Conservation (phyloP, 2,329 filamentous ascomycete genomes). For the Plenodomus lindquistii region DNA sequence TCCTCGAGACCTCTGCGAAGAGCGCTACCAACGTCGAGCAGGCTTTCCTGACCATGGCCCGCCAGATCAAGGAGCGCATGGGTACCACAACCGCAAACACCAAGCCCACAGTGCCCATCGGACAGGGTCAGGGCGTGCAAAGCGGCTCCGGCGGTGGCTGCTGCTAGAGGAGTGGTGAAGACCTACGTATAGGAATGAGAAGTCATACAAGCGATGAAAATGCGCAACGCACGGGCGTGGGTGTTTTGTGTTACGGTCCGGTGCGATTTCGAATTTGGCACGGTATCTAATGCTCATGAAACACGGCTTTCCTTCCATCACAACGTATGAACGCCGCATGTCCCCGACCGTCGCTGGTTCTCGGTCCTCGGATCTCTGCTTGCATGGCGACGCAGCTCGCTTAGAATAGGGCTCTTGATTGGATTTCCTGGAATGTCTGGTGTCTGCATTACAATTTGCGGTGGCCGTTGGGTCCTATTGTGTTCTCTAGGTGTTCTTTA, state of each 20-base stretch:
- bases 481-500: constrained; percentile 32
- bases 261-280: constrained; percentile 23
- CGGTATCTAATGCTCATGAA: constrained; percentile 35
- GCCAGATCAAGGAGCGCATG: constrained; percentile 99
- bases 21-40: constrained; percentile 99
- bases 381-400: constrained; percentile 29
- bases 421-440: constrained; percentile 34
- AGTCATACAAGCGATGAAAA: constrained; percentile 16
- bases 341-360: constrained; percentile 25
- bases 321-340: constrained; percentile 21
- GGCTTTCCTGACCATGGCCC: constrained; percentile 99
- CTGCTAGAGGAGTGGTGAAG: constrained; percentile 66
- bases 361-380: constrained; percentile 18
- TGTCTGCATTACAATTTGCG: constrained; percentile 32
- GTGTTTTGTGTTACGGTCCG: constrained; percentile 29
- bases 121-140: constrained; percentile 91
- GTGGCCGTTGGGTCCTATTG: constrained; percentile 28
- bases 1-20: constrained; percentile 99
- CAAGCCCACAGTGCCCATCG: constrained; percentile 96
- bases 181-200: constrained; percentile 11
- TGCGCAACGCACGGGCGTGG: constrained; percentile 31
- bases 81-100: constrained; percentile 96
- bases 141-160: constrained; percentile 82
- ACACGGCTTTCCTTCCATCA: constrained; percentile 27
- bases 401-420: constrained; percentile 36